Evolutionary conservation across 257 asterid species (phyloP).

Genomic region (Solanum etuberosum): DNA sequence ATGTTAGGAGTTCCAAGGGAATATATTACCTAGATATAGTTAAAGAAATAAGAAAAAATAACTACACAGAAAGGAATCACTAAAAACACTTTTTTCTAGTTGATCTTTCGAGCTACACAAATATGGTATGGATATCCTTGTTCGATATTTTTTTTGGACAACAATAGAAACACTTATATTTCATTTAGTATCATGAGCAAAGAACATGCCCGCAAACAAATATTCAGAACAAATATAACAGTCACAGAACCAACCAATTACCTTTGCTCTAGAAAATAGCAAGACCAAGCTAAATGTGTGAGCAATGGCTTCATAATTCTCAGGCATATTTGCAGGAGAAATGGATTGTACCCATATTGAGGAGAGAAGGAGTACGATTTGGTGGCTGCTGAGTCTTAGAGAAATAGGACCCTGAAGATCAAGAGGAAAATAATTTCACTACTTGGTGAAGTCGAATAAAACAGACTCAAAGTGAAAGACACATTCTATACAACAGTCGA

Average conservation of each 20-base stretch:
- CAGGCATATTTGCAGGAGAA: slow-evolving; percentile 78
- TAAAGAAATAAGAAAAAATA: not conserved
- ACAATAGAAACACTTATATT: not conserved
- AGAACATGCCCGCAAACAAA: not conserved
- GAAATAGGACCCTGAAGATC: slow-evolving; percentile 52
- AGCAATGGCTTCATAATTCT: slow-evolving; percentile 92
- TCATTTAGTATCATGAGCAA: not conserved
- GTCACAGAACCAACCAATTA: slow-evolving; percentile 12
- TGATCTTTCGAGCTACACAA: not conserved
- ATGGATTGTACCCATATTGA: slow-evolving; percentile 80
- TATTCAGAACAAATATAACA: not conserved
- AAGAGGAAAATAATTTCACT: not conserved
- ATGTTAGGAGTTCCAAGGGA: not conserved
- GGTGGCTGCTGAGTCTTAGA: slow-evolving; percentile 90
- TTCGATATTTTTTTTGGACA: not conserved
- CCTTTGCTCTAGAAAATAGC: slow-evolving; percentile 90
- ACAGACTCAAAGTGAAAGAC: not conserved
- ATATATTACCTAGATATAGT: not conserved
- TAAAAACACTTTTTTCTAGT: not conserved
- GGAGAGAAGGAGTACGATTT: slow-evolving; percentile 66
- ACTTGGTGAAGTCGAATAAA: not conserved
- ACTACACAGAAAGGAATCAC: not conserved
- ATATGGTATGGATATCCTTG: not conserved
- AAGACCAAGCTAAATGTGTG: slow-evolving; percentile 82
- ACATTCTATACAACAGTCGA: not conserved